Base-by-base conservation (phyloP, 2,329 filamentous ascomycete species). In the Coniochaeta sp. region DNA sequence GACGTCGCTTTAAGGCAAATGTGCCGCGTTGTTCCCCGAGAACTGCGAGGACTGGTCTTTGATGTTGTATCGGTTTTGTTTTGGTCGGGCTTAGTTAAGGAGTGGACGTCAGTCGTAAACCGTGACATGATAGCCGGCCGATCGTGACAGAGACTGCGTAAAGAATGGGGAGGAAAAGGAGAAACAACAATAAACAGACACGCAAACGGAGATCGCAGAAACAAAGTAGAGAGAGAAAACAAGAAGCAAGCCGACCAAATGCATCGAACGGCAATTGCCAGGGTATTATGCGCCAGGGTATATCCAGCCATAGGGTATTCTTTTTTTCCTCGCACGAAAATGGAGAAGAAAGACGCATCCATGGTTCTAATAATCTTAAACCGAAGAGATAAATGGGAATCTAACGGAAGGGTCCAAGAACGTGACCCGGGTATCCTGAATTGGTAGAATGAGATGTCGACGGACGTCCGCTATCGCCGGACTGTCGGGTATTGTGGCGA, bases 401-500 rank as follows among this genome's bases (percentile, higher is more conserved):
- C 87, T 89, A 93, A 89, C 90, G 90, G 82, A 89, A 91, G 85
- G 90, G 89, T 82, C 90, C 90, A 83, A 64, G 58, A 60, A 92
- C 89, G 67, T 89, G 90, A 81, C 87, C 91, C 83, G 91, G 90
- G 90, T 95, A 95, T 91, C 91, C 91, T 86, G 91, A 93, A 89
- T 87, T 86, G 73, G 89, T 90, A 83, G 91, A 96, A 88, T 96
- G 90, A 80, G 91, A 95, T 80, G 91, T 96, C 72, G 90, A 93
- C 74, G 91, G 91, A 73, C 91, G 90, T 74, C 91, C 91, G 81
- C 90, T 95, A 77, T 96, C 91, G 74, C 89, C 91, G 73, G 91
- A 96, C 73, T 88, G 88, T 74, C 91, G 89, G 74, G 89, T 82
- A 74, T 87, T 86, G 77, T 96, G 91, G 76, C 90, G 89, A 65